Evolutionary conservation across 2,329 filamentous ascomycete species (phyloP).

Genomic region (Paraphoma chrysanthemicola): DNA sequence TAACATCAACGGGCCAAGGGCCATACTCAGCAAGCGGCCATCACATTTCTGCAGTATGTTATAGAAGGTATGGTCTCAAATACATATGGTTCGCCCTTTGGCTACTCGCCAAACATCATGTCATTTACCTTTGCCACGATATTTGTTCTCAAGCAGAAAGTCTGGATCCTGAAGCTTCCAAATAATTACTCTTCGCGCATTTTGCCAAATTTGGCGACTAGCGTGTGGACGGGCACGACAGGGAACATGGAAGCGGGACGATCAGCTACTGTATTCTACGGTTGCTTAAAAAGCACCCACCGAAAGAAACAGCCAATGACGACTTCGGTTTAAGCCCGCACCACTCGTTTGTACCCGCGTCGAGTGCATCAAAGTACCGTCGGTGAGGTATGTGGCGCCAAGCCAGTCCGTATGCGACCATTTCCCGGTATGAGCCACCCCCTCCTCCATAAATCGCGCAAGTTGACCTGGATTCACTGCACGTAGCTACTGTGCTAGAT

Average conservation of each 20-base stretch:
- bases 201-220: background rate
- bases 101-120: no score
- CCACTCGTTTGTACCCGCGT: background rate
- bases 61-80: no score
- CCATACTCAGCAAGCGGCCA: no score
- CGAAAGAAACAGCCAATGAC: background rate
- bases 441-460: constrained; percentile 10
- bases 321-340: background rate
- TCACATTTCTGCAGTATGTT: no score
- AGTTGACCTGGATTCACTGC: background rate
- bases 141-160: no score
- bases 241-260: background rate
- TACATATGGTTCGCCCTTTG: no score
- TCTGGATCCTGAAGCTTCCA: no score
- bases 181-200: background rate
- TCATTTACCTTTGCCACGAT: no score
- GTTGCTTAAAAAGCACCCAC: background rate
- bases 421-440: constrained; percentile 4
- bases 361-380: constrained; percentile 1
- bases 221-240: background rate
- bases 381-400: constrained; percentile 5
- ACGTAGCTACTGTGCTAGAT: background rate
- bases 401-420: constrained; percentile 1
- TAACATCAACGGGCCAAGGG: no score
- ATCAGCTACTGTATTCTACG: background rate